These are phyloP conservation scores for Nicotiana sylvestris DNA, from an alignment of 257 asterid genomes.

Conservation along the genomic window DNA sequence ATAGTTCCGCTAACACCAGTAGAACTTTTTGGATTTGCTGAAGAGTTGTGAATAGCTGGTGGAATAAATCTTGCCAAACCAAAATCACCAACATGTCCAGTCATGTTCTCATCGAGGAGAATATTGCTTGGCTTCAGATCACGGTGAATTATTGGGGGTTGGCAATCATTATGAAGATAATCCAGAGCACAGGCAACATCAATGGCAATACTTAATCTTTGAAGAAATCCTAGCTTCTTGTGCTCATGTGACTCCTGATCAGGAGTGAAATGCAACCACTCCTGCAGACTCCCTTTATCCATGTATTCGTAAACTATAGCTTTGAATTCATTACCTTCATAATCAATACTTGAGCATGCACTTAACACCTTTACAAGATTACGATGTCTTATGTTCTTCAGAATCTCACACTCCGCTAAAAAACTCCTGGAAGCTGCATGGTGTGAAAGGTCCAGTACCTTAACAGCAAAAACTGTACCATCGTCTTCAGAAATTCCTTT, in stretches of 20 bases:
- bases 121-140: conserved; percentile 38
- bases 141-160: conserved; percentile 22
- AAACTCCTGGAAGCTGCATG: conserved; percentile 25
- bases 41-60: neutral
- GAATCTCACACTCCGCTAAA: conserved; percentile 22
- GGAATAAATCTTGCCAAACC: conserved; percentile 15
- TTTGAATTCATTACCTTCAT: conserved; percentile 23
- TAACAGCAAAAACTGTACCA: conserved; percentile 11
- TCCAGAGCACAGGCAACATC: conserved; percentile 27
- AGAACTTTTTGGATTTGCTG: conserved; percentile 9
- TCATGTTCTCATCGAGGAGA: conserved; percentile 20
- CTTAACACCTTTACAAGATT: conserved; percentile 22
- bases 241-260: neutral
- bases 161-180: conserved; percentile 29
- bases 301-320: conserved; percentile 28
- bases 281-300: conserved; percentile 22
- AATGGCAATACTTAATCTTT: conserved; percentile 22
- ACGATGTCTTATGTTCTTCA: conserved; percentile 25
- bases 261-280: conserved; percentile 18
- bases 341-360: conserved; percentile 21
- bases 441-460: conserved; percentile 18
- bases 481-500: neutral
- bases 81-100: conserved; percentile 21
- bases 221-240: conserved; percentile 1
- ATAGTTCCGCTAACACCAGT: conserved; percentile 13